Conservation (phyloP, 2,329 filamentous ascomycete genomes). For the Pyrenochaeta sp. region DNA sequence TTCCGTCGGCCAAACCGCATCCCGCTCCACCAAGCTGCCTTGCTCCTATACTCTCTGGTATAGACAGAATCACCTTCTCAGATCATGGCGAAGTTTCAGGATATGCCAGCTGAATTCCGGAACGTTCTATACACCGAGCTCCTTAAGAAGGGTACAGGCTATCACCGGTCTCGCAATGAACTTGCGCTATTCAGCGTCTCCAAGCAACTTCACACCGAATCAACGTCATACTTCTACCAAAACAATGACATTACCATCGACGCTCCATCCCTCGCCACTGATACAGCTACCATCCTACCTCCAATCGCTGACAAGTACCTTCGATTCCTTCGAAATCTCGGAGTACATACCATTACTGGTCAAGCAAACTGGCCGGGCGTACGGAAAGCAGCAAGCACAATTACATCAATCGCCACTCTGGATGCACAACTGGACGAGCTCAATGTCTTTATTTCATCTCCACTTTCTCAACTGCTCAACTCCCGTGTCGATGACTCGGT, state of each 20-base stretch:
- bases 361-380: conserved; percentile 3
- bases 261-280: not conserved
- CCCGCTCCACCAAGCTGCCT: not conserved
- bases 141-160: not conserved
- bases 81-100: conserved; percentile 16
- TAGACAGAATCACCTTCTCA: not conserved
- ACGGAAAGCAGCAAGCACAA: conserved; percentile 12
- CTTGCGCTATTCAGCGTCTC: conserved; percentile 25
- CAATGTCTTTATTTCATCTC: conserved; percentile 13
- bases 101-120: conserved; percentile 27
- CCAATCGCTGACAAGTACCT: conserved; percentile 28
- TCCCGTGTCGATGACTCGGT: conserved; percentile 26
- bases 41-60: not conserved
- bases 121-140: conserved; percentile 27
- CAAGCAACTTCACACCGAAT: conserved; percentile 24
- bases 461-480: conserved; percentile 20
- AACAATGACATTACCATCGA: conserved; percentile 16
- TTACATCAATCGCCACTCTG: conserved; percentile 16
- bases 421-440: conserved; percentile 21
- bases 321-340: conserved; percentile 22
- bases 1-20: not conserved
- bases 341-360: conserved; percentile 9
- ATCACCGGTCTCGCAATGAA: not conserved
- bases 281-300: conserved; percentile 20
- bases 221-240: conserved; percentile 33